Percentiles rank a stretch among this genome's conserved stretches.
Conservation (phyloP, 257 asterid species). For the Solanum megistacrolobum region DNA sequence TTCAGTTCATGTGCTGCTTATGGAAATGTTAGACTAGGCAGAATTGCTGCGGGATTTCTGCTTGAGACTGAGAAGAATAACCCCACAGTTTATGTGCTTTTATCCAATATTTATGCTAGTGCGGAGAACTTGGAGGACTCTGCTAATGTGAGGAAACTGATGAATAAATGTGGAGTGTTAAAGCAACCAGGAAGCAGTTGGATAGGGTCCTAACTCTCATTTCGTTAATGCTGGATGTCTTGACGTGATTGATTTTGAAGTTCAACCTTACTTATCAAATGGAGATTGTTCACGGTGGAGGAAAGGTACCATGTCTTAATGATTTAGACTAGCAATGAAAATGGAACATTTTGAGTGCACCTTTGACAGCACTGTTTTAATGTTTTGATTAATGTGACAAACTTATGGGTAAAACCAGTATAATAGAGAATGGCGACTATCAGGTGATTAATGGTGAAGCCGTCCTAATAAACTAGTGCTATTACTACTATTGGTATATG, state of each 20-base stretch:
- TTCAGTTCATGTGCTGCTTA: conserved; percentile 61
- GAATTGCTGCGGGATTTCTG: conserved; percentile 42
- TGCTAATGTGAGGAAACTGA: conserved; percentile 53
- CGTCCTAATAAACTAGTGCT: background rate
- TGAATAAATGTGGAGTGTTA: conserved; percentile 40
- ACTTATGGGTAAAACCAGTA: background rate
- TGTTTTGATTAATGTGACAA: background rate
- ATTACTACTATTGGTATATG: background rate
- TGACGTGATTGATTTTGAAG: background rate
- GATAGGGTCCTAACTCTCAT: background rate
- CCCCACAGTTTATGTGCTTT: conserved; percentile 49
- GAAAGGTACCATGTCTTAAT: background rate
- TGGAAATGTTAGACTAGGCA: conserved; percentile 54
- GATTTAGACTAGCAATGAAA: background rate
- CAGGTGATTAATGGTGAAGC: background rate
- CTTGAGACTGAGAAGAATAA: conserved; percentile 47
- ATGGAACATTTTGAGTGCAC: background rate
- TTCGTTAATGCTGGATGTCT: background rate
- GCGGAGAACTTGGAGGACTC: conserved; percentile 82
- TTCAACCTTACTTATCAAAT: background rate
- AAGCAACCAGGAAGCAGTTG: conserved; percentile 73
- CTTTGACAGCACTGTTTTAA: background rate
- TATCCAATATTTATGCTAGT: conserved; percentile 69
- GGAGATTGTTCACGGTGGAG: background rate
- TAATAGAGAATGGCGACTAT: background rate